These are phyloP conservation scores for Penicillium desertorum DNA, from an alignment of 495 filamentous ascomycete genomes.

Conservation along the genomic window DNA sequence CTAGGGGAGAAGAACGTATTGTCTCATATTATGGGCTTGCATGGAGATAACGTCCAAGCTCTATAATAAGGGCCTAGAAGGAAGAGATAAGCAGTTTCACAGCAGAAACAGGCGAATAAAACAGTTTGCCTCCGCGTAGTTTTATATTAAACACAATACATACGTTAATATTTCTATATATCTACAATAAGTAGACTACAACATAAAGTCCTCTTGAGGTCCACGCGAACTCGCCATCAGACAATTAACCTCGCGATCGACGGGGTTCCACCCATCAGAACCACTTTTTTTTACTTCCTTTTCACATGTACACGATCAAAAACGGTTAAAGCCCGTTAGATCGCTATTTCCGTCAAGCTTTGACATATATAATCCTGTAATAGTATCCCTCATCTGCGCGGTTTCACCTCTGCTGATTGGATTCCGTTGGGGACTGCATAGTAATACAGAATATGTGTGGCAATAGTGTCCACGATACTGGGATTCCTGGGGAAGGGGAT, in stretches of 20 bases:
- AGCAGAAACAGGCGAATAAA: too few species aligned
- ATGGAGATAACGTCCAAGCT: not conserved
- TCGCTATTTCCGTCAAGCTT: not conserved
- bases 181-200: not conserved
- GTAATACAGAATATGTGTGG: not conserved
- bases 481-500: not conserved
- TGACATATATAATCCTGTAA: too few species aligned
- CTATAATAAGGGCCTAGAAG: not conserved
- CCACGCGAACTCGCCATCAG: not conserved
- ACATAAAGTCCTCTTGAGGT: too few species aligned
- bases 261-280: not conserved
- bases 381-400: not conserved
- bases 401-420: not conserved
- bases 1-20: not conserved
- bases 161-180: not conserved
- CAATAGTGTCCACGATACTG: not conserved
- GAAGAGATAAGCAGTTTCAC: not conserved
- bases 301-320: not conserved
- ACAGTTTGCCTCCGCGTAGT: too few species aligned
- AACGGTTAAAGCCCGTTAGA: not conserved
- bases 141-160: too few species aligned
- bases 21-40: not conserved
- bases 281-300: not conserved
- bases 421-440: not conserved
- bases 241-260: not conserved